A percentile compares a stretch with the other conserved stretches of the same genome.
Conservation (phyloP, 306 rosid genomes). For the Citrullus colocynthis region DNA sequence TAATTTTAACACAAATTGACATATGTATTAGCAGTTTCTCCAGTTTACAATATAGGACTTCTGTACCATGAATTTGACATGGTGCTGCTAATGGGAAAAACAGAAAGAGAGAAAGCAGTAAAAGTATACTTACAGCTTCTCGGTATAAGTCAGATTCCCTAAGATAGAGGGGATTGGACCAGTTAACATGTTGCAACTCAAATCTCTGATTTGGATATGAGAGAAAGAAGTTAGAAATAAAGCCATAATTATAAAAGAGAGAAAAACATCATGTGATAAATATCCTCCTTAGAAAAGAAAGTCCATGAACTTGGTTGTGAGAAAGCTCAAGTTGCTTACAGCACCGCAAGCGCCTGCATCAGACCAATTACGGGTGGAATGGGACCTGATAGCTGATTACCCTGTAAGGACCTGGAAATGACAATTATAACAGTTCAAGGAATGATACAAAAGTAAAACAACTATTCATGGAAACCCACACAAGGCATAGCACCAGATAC, state of each 20-base stretch:
- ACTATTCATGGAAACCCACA: background rate
- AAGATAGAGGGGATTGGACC: conserved; percentile 80
- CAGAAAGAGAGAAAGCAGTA: background rate
- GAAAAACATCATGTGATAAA: background rate
- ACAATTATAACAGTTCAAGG: conserved; percentile 4
- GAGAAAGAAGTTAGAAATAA: background rate
- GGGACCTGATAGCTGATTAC: conserved; percentile 69
- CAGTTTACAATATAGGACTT: background rate
- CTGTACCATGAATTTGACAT: background rate
- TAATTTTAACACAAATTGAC: background rate
- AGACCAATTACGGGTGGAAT: conserved; percentile 87
- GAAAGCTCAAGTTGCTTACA: conserved; percentile 42
- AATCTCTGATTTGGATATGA: conserved; percentile 42
- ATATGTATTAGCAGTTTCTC: background rate
- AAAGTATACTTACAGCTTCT: conserved; percentile 58
- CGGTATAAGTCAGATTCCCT: conserved; percentile 85
- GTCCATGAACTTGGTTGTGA: conserved; percentile 1
- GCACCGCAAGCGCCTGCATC: conserved; percentile 98
- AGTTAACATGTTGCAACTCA: conserved; percentile 68
- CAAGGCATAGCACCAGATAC: background rate
- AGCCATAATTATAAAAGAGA: background rate
- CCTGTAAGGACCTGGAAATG: conserved; percentile 69
- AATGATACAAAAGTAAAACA: background rate
- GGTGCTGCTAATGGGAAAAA: background rate
- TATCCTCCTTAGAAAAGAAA: background rate